Evolutionary conservation across 331 rosid species (phyloP), one percentile per base, ranked within the genome.

Genomic region (Acacia concinna): DNA sequence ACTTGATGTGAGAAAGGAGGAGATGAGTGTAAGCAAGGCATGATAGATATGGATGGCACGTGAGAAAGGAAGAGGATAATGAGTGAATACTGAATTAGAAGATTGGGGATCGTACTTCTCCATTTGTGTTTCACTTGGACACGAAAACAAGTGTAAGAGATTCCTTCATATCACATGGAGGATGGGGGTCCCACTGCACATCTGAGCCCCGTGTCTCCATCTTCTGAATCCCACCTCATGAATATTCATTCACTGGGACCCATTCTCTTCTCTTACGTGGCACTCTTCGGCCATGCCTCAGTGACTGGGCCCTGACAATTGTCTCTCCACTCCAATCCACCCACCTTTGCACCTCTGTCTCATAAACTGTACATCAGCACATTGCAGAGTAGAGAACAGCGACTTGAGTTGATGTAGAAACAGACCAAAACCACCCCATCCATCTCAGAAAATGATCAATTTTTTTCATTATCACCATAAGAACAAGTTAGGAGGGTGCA

Each of bases 91-190:
- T n/a, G n/a, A n/a, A n/a, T n/a, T n/a, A 28, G 44, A 40, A 59
- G 38, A 74, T 47, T 44, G 59, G 27, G 5, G 41, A 46, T 70
- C 23, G 75, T 46, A 46, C 41, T 17, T 18, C 2, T 37, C 13
- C 41, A 17, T 35, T 46, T 17, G 30, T 46, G 10, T 75, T 18
- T 14, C 71, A 75, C 40, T 57, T 28, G 7, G 40, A 34, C 66
- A 18, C 8, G 21, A 37, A 59, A 40, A 46, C 28, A 46, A n/a
- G 21, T 32, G 35, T 8, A 30, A 67, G 68, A 76, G 72, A 81
- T 76, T 82, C 79, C 78, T 49, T 76, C 54, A 5, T 37, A 74
- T 87, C 91, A 87, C 90, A 85, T 84, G 91, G 70, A 17, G 49
- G 37, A 85, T 49, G 21, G 44, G 81, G 79, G 37, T 66, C 43